Evolutionary conservation across 352 stramenopile genomes (phyloP), one percentile per base, ranked within the genome.

Genomic region (Peronosclerospora sorghi): DNA sequence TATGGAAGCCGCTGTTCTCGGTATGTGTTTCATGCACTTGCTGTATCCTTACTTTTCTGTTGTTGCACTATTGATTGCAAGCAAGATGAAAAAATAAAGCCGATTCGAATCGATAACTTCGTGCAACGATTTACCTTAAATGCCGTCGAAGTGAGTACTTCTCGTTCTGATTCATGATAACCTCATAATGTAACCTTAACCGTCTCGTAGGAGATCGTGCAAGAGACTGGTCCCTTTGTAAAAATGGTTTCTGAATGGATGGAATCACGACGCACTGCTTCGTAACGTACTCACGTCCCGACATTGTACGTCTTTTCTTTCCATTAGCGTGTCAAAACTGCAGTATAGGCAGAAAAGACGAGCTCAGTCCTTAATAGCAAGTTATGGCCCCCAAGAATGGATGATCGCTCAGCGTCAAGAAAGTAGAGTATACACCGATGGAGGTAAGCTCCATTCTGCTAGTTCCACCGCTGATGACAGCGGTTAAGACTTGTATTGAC

Each of bases 211-310:
- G 43, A 45, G 30, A 59, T 83, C 20, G 60, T 87, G 20, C 75
- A 85, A 54, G 54, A 78, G 24, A 32, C 56, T 32, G 68, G 68
- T 1, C 5, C 41, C 13, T 84, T 80, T 51, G 68, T 88, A 67
- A 86, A 15, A 59, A 68, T 39, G 80, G 77, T 0, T 89, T 93
- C 48, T 93, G 80, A 77, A 93, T 93, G 71, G 73, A 93, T 59
- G 41, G 44, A 42, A 93, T 93, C 51, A 93, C 90, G 59, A 91
- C 77, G 0, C 77, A 91, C 49, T 93, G 77, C 57, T 93, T 76
- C 41, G 77, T 88, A 45, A 88, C 80, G 26, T 90, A 83, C 45
- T 37, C 48, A 9, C 57, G 45, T 7, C 20, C 41, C n/a, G 69
- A 83, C 7, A 61, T 64, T 44, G 71, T 83, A 47, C 37, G 62